Conservation (phyloP, 495 filamentous ascomycete species). For the Ramalina peruviana region DNA sequence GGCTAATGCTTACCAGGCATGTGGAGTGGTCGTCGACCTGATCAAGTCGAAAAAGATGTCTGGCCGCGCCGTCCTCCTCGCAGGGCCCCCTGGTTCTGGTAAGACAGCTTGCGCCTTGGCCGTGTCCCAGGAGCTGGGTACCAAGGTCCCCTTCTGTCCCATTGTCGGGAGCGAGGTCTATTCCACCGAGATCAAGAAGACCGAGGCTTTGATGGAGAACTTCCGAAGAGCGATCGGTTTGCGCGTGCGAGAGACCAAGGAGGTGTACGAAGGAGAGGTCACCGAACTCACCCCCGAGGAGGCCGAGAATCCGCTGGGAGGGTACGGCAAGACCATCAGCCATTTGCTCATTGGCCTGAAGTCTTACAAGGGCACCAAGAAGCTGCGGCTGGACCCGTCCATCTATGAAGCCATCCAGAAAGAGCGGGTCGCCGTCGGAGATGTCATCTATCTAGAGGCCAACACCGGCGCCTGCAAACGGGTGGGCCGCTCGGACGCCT, state of each 20-base stretch:
- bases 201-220: slow-evolving; percentile 96
- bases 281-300: slow-evolving; percentile 90
- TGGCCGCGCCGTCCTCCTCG: slow-evolving; percentile 80
- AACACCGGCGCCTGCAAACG: slow-evolving; percentile 96
- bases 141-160: slow-evolving; percentile 93
- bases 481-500: slow-evolving; percentile 87
- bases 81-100: slow-evolving; percentile 85
- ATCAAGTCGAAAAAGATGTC: slow-evolving; percentile 95
- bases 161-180: slow-evolving; percentile 97
- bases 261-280: slow-evolving; percentile 96
- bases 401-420: slow-evolving; percentile 99
- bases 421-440: slow-evolving; percentile 86
- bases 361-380: slow-evolving; percentile 88
- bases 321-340: slow-evolving; percentile 88
- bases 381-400: slow-evolving; percentile 85
- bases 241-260: slow-evolving; percentile 92
- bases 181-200: slow-evolving; percentile 96
- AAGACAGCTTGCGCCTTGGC: slow-evolving; percentile 94
- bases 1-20: slow-evolving; percentile 43
- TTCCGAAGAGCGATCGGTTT: slow-evolving; percentile 91
- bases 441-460: slow-evolving; percentile 97
- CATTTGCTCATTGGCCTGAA: slow-evolving; percentile 81
- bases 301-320: slow-evolving; percentile 93
- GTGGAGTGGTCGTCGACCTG: slow-evolving; percentile 86
- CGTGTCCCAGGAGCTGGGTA: slow-evolving; percentile 88